Conservation (phyloP, 768 basidiomycete species). For the Mycena olivaceomarginata region DNA sequence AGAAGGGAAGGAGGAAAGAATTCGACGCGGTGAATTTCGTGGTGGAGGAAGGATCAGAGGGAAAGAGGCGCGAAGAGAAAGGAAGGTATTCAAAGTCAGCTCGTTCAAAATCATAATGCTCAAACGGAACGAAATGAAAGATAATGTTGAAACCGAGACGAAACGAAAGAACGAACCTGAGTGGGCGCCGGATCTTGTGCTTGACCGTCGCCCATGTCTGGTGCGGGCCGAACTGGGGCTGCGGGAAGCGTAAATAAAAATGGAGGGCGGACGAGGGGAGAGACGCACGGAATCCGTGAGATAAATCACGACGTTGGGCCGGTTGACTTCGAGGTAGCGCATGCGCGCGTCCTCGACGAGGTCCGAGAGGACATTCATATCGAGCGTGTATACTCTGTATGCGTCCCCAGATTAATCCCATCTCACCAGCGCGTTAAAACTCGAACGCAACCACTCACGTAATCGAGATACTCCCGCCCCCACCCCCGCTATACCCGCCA, state of each 20-base stretch:
- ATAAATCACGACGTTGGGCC: conserved; percentile 65
- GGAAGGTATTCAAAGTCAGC: too few relatives aligned
- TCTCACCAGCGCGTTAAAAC: too few relatives aligned
- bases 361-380: conserved; percentile 62
- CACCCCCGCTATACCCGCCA: background rate
- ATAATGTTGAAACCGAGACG: too few relatives aligned
- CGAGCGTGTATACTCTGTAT: conserved; percentile 64
- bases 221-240: conserved; percentile 46
- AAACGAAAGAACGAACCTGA: conserved; percentile 28
- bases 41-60: too few relatives aligned
- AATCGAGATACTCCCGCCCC: conserved; percentile 45
- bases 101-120: too few relatives aligned
- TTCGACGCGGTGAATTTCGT: background rate
- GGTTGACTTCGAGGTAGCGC: conserved; percentile 63
- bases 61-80: too few relatives aligned
- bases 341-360: conserved; percentile 64
- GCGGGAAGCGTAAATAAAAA: background rate
- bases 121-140: too few relatives aligned
- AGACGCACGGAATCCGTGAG: conserved; percentile 54
- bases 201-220: conserved; percentile 44
- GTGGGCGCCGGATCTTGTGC: conserved; percentile 51
- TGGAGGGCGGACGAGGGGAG: background rate
- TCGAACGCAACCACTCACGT: conserved; percentile 50
- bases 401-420: too few relatives aligned
- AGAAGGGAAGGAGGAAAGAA: too few relatives aligned